Conservation (phyloP, 2,329 filamentous ascomycete genomes). For the Calonectria pseudoreteaudii region DNA sequence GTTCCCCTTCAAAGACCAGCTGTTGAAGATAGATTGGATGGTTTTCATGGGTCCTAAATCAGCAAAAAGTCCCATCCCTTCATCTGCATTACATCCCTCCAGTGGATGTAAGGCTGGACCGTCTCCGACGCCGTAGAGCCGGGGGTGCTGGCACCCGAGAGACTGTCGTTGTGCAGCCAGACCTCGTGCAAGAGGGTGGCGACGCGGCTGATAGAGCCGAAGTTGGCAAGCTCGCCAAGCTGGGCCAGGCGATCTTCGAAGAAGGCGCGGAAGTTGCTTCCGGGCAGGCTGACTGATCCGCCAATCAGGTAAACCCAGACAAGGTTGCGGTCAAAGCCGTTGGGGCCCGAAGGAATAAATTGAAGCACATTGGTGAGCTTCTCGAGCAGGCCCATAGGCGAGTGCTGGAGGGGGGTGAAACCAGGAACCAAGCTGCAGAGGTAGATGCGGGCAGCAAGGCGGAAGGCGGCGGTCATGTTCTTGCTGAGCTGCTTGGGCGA, state of each 20-base stretch:
- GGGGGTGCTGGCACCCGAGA: constrained; percentile 51
- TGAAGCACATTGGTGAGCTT: constrained; percentile 82
- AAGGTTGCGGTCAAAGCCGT: constrained; percentile 89
- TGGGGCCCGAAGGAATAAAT: constrained; percentile 82
- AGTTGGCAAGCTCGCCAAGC: constrained; percentile 81
- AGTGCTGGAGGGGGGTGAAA: constrained; percentile 80
- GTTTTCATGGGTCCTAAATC: constrained; percentile 66
- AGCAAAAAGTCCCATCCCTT: constrained; percentile 94
- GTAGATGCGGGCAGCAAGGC: constrained; percentile 92
- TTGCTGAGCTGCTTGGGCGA: constrained; percentile 85
- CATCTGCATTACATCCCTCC: constrained; percentile 92
- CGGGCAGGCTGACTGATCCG: constrained; percentile 79
- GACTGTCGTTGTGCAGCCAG: constrained; percentile 81
- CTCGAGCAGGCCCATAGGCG: constrained; percentile 81
- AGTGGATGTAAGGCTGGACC: constrained; percentile 80
- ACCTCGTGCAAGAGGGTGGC: constrained; percentile 82
- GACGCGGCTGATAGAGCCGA: constrained; percentile 89
- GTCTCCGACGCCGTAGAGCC: constrained; percentile 51
- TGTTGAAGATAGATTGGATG: constrained; percentile 42
- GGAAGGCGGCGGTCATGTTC: constrained; percentile 93
- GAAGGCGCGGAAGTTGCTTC: constrained; percentile 80
- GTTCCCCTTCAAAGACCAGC: constrained; percentile 53
- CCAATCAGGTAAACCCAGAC: constrained; percentile 94
- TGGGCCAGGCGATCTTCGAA: constrained; percentile 80
- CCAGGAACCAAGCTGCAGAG: constrained; percentile 95